Conservation (phyloP, 2,329 filamentous ascomycete species). For the Simplicillium sp. region DNA sequence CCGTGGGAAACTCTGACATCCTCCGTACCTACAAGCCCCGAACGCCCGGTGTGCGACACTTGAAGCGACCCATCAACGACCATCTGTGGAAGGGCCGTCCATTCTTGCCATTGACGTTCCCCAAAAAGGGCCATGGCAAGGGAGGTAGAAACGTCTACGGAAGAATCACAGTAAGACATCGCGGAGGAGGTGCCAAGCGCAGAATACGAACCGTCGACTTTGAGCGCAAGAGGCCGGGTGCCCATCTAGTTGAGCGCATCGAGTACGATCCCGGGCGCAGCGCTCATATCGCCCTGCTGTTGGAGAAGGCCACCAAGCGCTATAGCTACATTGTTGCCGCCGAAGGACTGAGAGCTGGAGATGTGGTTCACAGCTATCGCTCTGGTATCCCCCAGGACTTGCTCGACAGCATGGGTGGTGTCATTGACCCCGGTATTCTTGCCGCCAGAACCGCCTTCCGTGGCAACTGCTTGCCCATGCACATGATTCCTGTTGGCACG, state of each 20-base stretch:
- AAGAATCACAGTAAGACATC: slow-evolving; percentile 78
- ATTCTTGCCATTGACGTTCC: slow-evolving; percentile 71
- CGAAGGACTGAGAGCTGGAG: slow-evolving; percentile 85
- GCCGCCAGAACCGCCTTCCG: slow-evolving; percentile 89
- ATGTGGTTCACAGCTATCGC: slow-evolving; percentile 86
- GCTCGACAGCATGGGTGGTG: slow-evolving; percentile 83
- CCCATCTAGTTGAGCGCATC: slow-evolving; percentile 84
- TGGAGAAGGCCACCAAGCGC: slow-evolving; percentile 59
- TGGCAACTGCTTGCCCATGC: slow-evolving; percentile 89
- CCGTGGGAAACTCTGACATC: slow-evolving; percentile 22
- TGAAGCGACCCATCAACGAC: slow-evolving; percentile 87
- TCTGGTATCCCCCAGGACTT: slow-evolving; percentile 80
- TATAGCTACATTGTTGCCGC: slow-evolving; percentile 93
- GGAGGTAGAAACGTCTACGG: slow-evolving; percentile 88
- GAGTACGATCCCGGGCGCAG: slow-evolving; percentile 93
- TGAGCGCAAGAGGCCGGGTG: slow-evolving; percentile 64
- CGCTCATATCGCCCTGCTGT: slow-evolving; percentile 85
- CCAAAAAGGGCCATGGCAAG: slow-evolving; percentile 86
- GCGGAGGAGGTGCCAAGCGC: slow-evolving; percentile 84
- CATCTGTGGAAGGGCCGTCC: slow-evolving; percentile 94
- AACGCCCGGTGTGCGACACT: slow-evolving; percentile 85
- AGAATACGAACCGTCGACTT: slow-evolving; percentile 92
- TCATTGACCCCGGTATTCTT: slow-evolving; percentile 88
- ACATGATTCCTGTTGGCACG: slow-evolving; percentile 94
- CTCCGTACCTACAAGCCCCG: slow-evolving; percentile 87